phyloP scores from a whole-genome alignment of 2,329 filamentous ascomycete genomes.

The Chrysoporthe deuterocubensis region DNA sequence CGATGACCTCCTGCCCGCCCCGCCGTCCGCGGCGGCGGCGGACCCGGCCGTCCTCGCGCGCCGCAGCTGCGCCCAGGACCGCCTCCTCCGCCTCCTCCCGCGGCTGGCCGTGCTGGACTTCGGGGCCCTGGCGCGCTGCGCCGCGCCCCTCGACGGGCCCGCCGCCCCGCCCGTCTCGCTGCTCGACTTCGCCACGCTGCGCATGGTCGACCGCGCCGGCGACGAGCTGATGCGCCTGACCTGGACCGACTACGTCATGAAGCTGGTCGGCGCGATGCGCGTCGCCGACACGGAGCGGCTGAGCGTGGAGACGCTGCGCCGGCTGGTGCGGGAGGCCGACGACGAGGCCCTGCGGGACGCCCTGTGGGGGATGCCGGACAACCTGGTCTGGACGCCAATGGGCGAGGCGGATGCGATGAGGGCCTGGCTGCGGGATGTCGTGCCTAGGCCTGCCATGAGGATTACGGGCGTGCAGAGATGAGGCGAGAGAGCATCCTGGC shows the following conservation, averaged over 20 bases:
- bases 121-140: slow-evolving; percentile 41
- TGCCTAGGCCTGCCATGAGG: slow-evolving; percentile 36
- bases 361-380: slow-evolving; percentile 48
- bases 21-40: slow-evolving; percentile 27
- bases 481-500: not conserved
- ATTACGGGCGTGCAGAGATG: slow-evolving; percentile 31
- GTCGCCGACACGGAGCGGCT: slow-evolving; percentile 39
- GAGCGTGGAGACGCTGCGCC: slow-evolving; percentile 42
- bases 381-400: slow-evolving; percentile 46
- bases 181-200: slow-evolving; percentile 55
- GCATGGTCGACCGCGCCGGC: slow-evolving; percentile 51
- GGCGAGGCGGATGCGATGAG: slow-evolving; percentile 55
- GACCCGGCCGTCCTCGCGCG: slow-evolving; percentile 42
- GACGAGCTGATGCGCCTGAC: slow-evolving; percentile 56
- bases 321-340: slow-evolving; percentile 46
- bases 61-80: slow-evolving; percentile 55
- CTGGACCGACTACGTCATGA: slow-evolving; percentile 59
- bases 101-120: slow-evolving; percentile 54
- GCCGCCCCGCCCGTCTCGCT: slow-evolving; percentile 37
- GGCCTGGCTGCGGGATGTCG: slow-evolving; percentile 48
- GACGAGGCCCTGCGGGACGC: slow-evolving; percentile 46
- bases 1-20: slow-evolving; percentile 16
- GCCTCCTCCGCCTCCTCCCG: slow-evolving; percentile 56
- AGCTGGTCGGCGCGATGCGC: slow-evolving; percentile 52
- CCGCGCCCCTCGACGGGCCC: slow-evolving; percentile 34